These are phyloP conservation scores for Rosa hybrid DNA, from an alignment of 331 rosid species.

Conservation along the genomic window DNA sequence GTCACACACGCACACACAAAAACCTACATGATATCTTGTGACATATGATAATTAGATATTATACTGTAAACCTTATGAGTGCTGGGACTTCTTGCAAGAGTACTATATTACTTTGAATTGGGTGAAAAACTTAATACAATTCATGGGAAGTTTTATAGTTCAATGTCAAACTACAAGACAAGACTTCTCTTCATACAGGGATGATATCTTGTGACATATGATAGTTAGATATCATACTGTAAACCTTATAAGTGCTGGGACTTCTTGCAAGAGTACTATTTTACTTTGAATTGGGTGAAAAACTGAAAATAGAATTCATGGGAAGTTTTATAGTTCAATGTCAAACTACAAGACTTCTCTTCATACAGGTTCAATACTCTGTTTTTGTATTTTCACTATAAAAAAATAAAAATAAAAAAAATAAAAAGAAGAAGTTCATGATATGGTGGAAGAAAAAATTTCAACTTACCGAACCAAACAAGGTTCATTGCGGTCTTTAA, in stretches of 20 bases:
- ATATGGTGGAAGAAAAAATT: not conserved
- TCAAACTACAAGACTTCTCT: constrained; percentile 1
- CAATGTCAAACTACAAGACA: not conserved
- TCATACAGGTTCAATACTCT: not conserved
- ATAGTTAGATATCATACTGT: not conserved
- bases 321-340: not conserved
- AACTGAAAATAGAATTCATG: not conserved
- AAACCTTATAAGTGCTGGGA: not conserved
- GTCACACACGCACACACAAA: not conserved
- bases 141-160: not conserved
- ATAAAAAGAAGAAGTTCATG: not conserved
- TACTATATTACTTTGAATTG: not conserved
- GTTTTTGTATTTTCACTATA: not conserved
- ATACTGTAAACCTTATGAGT: not conserved
- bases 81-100: not conserved
- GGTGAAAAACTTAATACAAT: not conserved
- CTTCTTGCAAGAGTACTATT: not conserved
- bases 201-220: no score
- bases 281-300: not conserved
- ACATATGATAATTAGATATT: not conserved
- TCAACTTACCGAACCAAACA: constrained; percentile 74
- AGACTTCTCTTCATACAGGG: not conserved
- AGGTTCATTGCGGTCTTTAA: constrained; percentile 96
- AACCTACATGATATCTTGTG: not conserved
- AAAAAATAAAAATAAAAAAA: not conserved